Conservation (phyloP, 2,329 filamentous ascomycete species). For the Zymoseptoria crescenta region DNA sequence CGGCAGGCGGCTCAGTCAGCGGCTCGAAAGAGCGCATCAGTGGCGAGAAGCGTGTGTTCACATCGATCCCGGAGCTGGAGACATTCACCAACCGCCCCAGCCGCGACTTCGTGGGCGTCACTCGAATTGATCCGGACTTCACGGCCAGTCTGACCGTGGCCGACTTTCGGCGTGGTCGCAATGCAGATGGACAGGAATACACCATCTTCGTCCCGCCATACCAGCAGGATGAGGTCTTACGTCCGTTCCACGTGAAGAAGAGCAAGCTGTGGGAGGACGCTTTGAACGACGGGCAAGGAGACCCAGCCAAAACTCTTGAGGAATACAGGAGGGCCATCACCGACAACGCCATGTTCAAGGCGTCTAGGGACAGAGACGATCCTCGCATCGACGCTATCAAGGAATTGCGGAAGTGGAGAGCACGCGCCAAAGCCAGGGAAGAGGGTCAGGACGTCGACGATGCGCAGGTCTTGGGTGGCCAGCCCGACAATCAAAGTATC, state of each 20-base stretch:
- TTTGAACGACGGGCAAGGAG: neutral
- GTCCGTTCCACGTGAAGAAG: neutral
- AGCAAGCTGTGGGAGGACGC: neutral
- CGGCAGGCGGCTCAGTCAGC: neutral
- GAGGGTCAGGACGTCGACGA: neutral
- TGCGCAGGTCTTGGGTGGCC: neutral
- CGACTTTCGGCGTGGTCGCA: neutral
- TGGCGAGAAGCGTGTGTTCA: neutral
- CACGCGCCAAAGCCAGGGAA: neutral
- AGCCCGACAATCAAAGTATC: neutral
- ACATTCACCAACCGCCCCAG: neutral
- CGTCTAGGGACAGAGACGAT: neutral
- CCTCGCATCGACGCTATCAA: neutral
- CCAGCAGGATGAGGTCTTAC: neutral
- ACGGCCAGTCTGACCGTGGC: neutral
- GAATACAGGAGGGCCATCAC: neutral
- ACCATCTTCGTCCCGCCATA: neutral
- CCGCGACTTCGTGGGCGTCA: neutral
- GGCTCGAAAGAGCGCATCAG: neutral
- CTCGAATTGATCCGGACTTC: neutral
- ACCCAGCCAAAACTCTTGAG: neutral
- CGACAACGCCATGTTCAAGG: neutral
- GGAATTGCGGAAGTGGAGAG: neutral
- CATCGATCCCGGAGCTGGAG: neutral
- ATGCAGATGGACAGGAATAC: neutral